A percentile compares a stretch with the other conserved stretches of the same genome.
Conservation (phyloP, 306 rosid genomes). For the Senna siamea region DNA sequence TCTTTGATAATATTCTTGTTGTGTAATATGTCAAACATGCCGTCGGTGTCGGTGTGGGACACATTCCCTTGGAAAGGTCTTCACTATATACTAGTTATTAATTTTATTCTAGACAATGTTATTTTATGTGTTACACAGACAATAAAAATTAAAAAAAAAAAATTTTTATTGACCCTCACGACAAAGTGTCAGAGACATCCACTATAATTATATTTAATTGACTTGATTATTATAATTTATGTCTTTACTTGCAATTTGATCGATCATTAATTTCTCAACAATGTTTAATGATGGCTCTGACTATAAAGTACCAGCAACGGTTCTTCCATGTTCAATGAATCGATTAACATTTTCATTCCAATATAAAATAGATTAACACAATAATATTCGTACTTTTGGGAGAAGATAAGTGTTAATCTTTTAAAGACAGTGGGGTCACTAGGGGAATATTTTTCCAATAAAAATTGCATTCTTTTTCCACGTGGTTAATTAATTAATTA, state of each 20-base stretch:
- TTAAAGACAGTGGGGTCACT: not conserved
- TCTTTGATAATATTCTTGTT: too few relatives aligned
- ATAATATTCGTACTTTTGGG: not conserved
- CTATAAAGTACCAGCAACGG: too few relatives aligned
- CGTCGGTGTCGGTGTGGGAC: not conserved
- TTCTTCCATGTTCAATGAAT: not conserved
- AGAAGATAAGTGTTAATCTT: not conserved
- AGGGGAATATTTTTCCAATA: not conserved
- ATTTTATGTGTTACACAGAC: too few relatives aligned
- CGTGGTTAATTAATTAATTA: not conserved
- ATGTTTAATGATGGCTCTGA: not conserved
- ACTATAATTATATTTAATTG: not conserved
- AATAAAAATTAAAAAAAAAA: too few relatives aligned
- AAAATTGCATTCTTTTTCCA: not conserved
- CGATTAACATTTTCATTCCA: not conserved
- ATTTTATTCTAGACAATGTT: too few relatives aligned
- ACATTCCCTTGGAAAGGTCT: not conserved
- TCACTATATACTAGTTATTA: too few relatives aligned
- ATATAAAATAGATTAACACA: not conserved
- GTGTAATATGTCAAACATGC: not conserved
- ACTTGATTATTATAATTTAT: not conserved
- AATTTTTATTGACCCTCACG: too few relatives aligned
- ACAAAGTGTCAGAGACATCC: too few relatives aligned
- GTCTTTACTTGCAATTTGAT: conserved; percentile 1
- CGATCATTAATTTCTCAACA: not conserved